Conservation (phyloP, 176 grass and related monocot species). For the Chrysopogon serrulatus region DNA sequence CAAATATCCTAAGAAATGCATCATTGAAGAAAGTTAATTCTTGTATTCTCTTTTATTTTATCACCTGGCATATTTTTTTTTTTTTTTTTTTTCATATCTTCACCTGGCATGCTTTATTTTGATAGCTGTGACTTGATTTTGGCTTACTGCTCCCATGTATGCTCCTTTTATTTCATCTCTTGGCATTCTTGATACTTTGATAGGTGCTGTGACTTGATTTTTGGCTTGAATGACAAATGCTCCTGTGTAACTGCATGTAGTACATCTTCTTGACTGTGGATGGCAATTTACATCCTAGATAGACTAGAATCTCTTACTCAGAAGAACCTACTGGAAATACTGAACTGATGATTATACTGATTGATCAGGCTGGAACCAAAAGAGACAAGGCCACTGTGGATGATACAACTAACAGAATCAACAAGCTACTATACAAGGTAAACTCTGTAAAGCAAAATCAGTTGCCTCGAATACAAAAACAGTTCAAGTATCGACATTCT, state of each 20-base stretch:
- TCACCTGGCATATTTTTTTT: background rate
- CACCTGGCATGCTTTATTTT: background rate
- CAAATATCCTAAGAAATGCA: background rate
- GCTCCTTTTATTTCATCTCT: background rate
- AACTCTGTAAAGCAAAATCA: constrained; percentile 8
- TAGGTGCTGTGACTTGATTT: background rate
- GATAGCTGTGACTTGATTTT: background rate
- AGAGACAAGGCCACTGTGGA: constrained; percentile 66
- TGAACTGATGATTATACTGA: constrained; percentile 2
- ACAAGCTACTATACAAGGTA: constrained; percentile 91
- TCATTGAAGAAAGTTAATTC: background rate
- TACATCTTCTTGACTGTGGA: background rate
- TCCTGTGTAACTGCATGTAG: background rate
- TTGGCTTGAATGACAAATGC: background rate
- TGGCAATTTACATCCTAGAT: background rate
- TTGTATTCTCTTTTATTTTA: background rate
- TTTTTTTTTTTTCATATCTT: background rate
- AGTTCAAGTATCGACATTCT: background rate
- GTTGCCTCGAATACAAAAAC: background rate
- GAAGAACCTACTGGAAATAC: background rate
- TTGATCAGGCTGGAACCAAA: constrained; percentile 75
- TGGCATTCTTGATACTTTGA: background rate
- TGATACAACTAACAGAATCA: constrained; percentile 84
- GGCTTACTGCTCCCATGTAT: background rate
- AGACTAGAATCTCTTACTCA: background rate